A percentile compares a stretch with the other conserved stretches of the same genome.
Conservation (phyloP, 345 rosid species). For the Syzygium oleosum region DNA sequence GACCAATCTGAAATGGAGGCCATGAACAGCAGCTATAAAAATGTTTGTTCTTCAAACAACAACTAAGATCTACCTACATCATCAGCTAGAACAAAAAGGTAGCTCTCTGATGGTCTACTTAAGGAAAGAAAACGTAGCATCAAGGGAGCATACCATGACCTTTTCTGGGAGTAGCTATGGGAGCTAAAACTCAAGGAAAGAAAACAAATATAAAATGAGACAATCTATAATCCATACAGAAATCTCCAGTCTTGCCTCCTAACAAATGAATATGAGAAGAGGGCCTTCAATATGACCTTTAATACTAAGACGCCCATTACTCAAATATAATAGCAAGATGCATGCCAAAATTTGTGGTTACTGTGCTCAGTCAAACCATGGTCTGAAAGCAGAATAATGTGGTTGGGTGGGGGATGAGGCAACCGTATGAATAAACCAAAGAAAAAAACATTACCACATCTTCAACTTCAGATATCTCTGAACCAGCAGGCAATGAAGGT, state of each 20-base stretch:
- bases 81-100: not conserved
- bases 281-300: not conserved
- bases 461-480: slow-evolving; percentile 86
- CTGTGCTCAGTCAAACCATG: not conserved
- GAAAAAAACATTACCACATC: slow-evolving; percentile 39
- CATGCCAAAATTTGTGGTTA: not conserved
- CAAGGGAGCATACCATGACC: not conserved
- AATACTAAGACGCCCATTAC: not conserved
- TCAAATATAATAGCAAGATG: not conserved
- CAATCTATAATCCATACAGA: not conserved
- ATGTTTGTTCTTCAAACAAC: not conserved
- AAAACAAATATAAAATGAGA: not conserved
- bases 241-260: not conserved
- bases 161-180: not conserved
- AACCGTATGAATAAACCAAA: not conserved
- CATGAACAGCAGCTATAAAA: not conserved
- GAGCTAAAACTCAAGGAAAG: not conserved
- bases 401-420: not conserved
- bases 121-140: not conserved
- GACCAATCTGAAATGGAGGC: not conserved
- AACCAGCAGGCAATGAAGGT: slow-evolving; percentile 45
- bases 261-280: not conserved
- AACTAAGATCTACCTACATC: not conserved
- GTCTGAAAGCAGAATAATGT: not conserved
- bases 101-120: not conserved